A percentile compares a stretch with the other conserved stretches of the same genome.
phyloP scores from a whole-genome alignment of 345 rosid genomes.

The Eucalyptus fibrosa region DNA sequence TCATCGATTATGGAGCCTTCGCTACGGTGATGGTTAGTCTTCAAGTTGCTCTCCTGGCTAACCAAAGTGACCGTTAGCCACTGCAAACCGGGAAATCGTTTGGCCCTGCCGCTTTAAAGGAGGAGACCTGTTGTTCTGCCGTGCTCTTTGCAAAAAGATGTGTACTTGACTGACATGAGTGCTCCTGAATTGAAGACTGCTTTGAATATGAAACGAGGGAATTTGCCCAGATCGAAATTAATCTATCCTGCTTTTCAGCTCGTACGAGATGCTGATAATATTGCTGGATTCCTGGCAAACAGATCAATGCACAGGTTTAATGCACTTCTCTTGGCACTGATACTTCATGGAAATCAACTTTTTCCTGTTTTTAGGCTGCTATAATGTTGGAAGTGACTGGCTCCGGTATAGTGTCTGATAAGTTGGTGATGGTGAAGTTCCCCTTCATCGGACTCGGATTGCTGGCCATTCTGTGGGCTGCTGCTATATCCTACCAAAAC shows the following conservation, averaged over 20 bases:
- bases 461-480: conserved; percentile 53
- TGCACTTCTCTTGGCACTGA: not conserved
- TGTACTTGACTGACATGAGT: not conserved
- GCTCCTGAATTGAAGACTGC: not conserved
- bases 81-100: not conserved
- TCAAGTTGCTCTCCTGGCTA: not conserved
- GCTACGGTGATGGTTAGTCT: not conserved
- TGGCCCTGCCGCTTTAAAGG: not conserved
- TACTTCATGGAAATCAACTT: not conserved
- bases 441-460: conserved; percentile 44
- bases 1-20: not conserved
- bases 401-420: conserved; percentile 45
- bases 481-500: conserved; percentile 2
- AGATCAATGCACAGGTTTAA: not conserved
- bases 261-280: not conserved
- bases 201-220: not conserved
- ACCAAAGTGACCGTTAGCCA: not conserved
- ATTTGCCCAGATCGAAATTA: not conserved
- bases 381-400: conserved; percentile 43
- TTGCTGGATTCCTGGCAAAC: not conserved
- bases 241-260: not conserved
- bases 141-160: not conserved
- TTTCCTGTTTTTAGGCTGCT: conserved; percentile 24
- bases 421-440: conserved; percentile 29
- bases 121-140: not conserved